Evolutionary conservation across 148 eudicot genomes (phyloP).

Genomic region (Limonium bicolor): DNA sequence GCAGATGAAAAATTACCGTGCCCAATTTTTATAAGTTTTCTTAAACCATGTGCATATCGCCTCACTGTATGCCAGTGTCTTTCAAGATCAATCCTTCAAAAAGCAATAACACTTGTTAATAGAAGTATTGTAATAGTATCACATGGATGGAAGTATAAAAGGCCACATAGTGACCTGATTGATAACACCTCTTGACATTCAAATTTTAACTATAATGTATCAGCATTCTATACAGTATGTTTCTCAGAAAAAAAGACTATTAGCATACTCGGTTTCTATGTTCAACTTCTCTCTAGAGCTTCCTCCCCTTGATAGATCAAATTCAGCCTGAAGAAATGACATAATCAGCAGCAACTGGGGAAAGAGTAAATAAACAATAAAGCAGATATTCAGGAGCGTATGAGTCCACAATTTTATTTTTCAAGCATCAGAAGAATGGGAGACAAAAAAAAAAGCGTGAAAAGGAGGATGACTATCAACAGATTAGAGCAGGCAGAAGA

Average conservation of each 20-base stretch:
- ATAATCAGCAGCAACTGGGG: not conserved
- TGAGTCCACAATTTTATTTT: too few relatives aligned
- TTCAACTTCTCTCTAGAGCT: conserved; percentile 56
- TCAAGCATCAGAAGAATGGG: too few relatives aligned
- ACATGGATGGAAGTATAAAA: too few relatives aligned
- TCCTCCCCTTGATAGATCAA: conserved; percentile 51
- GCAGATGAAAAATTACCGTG: conserved; percentile 40
- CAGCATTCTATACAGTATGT: conserved; percentile 6
- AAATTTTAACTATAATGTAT: not conserved
- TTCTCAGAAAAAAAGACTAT: conserved; percentile 7
- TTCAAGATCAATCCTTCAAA: conserved; percentile 85
- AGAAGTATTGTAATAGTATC: too few relatives aligned
- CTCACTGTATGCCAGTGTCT: conserved; percentile 79
- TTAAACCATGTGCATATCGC: conserved; percentile 73
- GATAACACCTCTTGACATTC: too few relatives aligned
- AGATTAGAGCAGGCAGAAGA: too few relatives aligned
- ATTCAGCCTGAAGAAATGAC: conserved; percentile 43
- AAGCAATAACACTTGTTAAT: too few relatives aligned
- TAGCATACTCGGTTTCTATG: conserved; percentile 70
- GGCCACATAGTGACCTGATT: too few relatives aligned
- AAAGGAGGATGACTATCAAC: too few relatives aligned
- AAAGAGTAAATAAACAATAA: not conserved
- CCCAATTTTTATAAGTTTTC: conserved; percentile 66
- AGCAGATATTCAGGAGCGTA: too few relatives aligned
- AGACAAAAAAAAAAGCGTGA: too few relatives aligned